A percentile compares a stretch with the other conserved stretches of the same genome.
These are phyloP conservation scores for Phyllosticta paracitricarpa DNA, from an alignment of 2,329 filamentous ascomycete species.

Conservation along the genomic window DNA sequence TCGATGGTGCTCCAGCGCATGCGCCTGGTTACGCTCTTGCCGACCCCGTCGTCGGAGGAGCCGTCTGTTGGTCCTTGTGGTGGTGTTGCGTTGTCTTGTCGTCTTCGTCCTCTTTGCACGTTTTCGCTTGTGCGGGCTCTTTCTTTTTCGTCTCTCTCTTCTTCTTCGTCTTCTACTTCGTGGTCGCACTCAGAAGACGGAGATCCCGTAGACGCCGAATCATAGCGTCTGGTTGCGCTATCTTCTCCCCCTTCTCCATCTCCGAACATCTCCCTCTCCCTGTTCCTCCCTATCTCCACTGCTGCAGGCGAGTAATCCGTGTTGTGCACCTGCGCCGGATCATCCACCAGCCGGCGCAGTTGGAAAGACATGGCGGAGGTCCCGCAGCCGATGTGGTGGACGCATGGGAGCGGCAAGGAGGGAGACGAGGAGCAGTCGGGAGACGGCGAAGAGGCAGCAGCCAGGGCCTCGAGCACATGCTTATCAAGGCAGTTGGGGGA, in stretches of 20 bases:
- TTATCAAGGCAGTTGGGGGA: slow-evolving; percentile 22
- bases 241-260: not conserved
- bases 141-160: no score
- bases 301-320: slow-evolving; percentile 29
- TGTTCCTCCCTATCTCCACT: slow-evolving; percentile 21
- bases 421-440: not conserved
- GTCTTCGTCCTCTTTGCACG: not conserved
- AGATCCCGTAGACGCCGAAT: not conserved
- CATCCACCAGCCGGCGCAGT: slow-evolving; percentile 22
- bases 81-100: no score
- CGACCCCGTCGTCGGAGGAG: no score
- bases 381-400: slow-evolving; percentile 31
- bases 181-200: not conserved
- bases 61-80: no score
- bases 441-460: not conserved
- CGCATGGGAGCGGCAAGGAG: slow-evolving; percentile 11
- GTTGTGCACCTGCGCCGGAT: slow-evolving; percentile 26
- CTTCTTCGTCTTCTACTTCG: not conserved
- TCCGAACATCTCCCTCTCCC: slow-evolving; percentile 20
- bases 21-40: not conserved
- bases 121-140: not conserved
- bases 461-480: slow-evolving; percentile 18
- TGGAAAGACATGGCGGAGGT: slow-evolving; percentile 29
- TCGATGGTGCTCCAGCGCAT: slow-evolving; percentile 27
- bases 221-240: not conserved